Evolutionary conservation across 2,329 filamentous ascomycete genomes (phyloP), one percentile per base, ranked within the genome.

Genomic region (Monilinia fructicola): DNA sequence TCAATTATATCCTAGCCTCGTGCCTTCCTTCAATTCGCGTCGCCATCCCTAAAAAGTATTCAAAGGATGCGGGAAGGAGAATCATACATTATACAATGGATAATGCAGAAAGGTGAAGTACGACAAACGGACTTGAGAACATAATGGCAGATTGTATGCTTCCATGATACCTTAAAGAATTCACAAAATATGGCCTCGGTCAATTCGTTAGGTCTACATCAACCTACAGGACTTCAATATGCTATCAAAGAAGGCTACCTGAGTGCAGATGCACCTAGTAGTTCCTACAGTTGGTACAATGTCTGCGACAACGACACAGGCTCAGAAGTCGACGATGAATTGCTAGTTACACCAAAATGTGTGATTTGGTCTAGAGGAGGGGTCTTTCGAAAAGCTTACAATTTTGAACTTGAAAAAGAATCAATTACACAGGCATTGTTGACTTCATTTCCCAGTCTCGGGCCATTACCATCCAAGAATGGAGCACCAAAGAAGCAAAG

Each of bases 131-230:
- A 61, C 28, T 50, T 21, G 58, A 48, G 46, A 46, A 52, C 23
- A 64, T 35, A 38, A 63, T 66, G 58, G 58, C 44, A 44, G 18
- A 38, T 28, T 48, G 55, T 60, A 16, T 64, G 59, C 59, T 59
- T 70, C 67, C 44, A 71, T 73, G 69, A 73, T 64, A 42, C n/a
- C 54, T 40, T 55, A 44, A 23, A 64, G 50, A 40, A 58, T 50
- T 59, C 44, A 52, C 67, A 64, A 71, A 69, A 71, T 71, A 99
- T 99, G 96, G 94, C 94, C 73, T 88, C 90, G 76, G 87, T 97
- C 79, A 91, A 87, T 78, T 97, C 94, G 71, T 85, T 97, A 75
- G 95, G 95, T 78, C 84, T 97, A 76, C 94, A 98, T 81, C 88
- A 90, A 80, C 93, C 96, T 68, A 87, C 90, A 69, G 93, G 90